phyloP scores from a whole-genome alignment of 257 asterid species.

The Coffea canephora region DNA sequence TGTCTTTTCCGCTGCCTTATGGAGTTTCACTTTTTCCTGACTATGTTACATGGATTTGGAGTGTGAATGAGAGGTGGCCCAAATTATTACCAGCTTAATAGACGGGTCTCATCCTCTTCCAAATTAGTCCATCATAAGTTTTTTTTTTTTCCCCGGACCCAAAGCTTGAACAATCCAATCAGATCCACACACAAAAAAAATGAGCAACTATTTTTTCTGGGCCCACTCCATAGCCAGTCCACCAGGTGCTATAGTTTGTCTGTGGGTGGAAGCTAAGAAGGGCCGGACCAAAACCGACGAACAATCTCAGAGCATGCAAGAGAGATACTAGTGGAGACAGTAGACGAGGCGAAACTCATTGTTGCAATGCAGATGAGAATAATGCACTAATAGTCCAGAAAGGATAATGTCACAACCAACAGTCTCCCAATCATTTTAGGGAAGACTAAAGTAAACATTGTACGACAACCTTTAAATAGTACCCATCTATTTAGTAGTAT shows the following conservation, averaged over 20 bases:
- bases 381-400: background rate
- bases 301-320: background rate
- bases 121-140: background rate
- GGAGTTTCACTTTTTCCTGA: background rate
- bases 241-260: background rate
- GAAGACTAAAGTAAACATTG: background rate
- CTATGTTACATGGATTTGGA: background rate
- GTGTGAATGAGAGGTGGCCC: background rate
- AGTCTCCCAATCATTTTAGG: background rate
- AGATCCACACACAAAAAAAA: too few relatives aligned
- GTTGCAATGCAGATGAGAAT: background rate
- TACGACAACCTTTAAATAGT: background rate
- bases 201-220: too few relatives aligned
- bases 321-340: too few relatives aligned
- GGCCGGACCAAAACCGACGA: background rate
- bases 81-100: background rate
- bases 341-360: too few relatives aligned
- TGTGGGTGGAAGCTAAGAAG: background rate
- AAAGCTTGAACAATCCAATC: background rate
- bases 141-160: background rate
- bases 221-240: too few relatives aligned
- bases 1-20: background rate
- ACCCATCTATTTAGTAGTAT: background rate
- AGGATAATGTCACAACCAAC: background rate
- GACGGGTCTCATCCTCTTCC: background rate